phyloP scores from a whole-genome alignment of 768 basidiomycete species.

The Scleroderma citrinum region DNA sequence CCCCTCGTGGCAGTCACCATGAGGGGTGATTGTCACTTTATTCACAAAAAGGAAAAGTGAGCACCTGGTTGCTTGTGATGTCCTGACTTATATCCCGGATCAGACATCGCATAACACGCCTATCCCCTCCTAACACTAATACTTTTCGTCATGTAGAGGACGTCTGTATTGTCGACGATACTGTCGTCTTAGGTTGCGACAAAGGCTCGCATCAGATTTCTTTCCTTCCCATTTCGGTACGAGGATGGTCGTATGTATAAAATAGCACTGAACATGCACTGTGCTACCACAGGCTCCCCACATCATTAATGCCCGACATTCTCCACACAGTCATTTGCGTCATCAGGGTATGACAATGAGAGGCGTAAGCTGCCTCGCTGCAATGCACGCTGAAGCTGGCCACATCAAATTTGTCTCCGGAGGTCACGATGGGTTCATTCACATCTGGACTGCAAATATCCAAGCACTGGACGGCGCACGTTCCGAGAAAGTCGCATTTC shows the following conservation, averaged over 20 bases:
- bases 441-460: constrained; percentile 32
- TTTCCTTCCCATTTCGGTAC: constrained; percentile 31
- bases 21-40: constrained; percentile 41
- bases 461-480: constrained; percentile 16
- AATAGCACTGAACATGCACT: constrained; percentile 14
- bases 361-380: constrained; percentile 41
- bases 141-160: constrained; percentile 40
- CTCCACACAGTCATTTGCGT: constrained; percentile 28
- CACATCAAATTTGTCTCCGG: constrained; percentile 42
- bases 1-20: constrained; percentile 41
- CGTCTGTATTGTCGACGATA: constrained; percentile 37
- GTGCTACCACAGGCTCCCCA: constrained; percentile 23
- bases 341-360: constrained; percentile 18
- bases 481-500: constrained; percentile 25
- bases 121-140: constrained; percentile 34
- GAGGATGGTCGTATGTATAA: constrained; percentile 23
- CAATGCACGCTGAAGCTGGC: constrained; percentile 25
- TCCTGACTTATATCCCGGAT: constrained; percentile 11
- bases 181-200: constrained; percentile 39
- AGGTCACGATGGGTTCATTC: constrained; percentile 40
- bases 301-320: constrained; percentile 26
- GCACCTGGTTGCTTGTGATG: constrained; percentile 4
- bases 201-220: constrained; percentile 39
- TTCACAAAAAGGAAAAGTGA: constrained; percentile 29
- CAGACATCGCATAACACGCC: constrained; percentile 32